Base-by-base conservation (phyloP, 495 filamentous ascomycete species). In the Rhizodiscina lignyota region DNA sequence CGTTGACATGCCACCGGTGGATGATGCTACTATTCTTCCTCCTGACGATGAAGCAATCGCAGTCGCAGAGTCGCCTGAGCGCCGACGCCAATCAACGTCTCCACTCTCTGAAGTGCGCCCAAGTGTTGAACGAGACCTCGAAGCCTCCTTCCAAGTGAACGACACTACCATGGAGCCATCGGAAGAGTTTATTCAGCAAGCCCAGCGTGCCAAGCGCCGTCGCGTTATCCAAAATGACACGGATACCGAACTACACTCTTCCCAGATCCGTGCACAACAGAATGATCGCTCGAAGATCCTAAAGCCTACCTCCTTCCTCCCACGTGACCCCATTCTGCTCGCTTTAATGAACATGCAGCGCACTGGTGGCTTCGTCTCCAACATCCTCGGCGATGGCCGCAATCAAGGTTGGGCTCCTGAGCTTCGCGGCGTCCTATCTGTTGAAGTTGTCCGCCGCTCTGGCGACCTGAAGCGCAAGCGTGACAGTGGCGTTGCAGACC, bases 391-490 rank as follows among this genome's bases (percentile, higher is more conserved):
- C 10, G 79, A 83, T 37, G 79, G 73, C 15, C 74, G 80, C 39
- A 77, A 74, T 36, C 67, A 66, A 42, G 72, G 68, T 18, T 92
- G 82, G 83, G 89, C 89, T 10, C 89, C 86, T 2, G 89, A 97
- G 55, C 68, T 97, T 4, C 75, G 82, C 41, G 81, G 74, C 5
- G 66, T 97, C 35, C 55, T 94, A 18, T 87, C 83, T 22, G 63
- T 94, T 21, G 82, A 86, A 39, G 68, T 78, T 6, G 70, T 94
- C 13, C 71, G 75, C 37, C 72, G 70, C 32, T 66, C 75, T 10
- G 78, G 81, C 31, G 83, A 89, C 26, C 65, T 89, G 31, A 97
- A 96, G 69, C 63, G 91, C 36, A 97, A 97, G 66, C 76, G 89
- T 26, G 89, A 92, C 52, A 83, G 74, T 44, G 86, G 83, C 6